Conservation (phyloP, 495 filamentous ascomycete species). For the Peziza echinospora region DNA sequence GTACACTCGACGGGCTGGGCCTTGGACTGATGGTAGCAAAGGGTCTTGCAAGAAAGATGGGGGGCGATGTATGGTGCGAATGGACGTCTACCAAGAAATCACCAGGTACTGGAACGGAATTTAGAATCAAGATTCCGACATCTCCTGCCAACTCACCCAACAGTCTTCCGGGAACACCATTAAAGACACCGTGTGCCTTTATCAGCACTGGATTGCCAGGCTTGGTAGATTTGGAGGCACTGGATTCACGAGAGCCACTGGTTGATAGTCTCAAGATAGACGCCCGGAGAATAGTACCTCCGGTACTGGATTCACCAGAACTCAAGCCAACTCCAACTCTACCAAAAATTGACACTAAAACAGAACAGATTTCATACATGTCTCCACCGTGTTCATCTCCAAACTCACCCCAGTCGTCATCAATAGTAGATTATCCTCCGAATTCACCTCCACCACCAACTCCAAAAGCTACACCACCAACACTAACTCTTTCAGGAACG, state of each 20-base stretch:
- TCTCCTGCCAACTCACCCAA: conserved; percentile 26
- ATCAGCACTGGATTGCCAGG: conserved; percentile 6
- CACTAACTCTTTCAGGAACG: background rate
- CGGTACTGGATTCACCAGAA: background rate
- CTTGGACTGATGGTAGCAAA: conserved; percentile 59
- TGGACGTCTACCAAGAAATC: conserved; percentile 42
- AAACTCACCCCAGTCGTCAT: background rate
- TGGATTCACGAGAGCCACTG: background rate
- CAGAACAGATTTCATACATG: too few relatives aligned
- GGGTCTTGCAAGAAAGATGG: conserved; percentile 50
- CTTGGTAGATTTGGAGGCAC: too few relatives aligned
- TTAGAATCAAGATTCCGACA: conserved; percentile 48
- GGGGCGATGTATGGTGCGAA: conserved; percentile 49
- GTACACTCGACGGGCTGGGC: conserved; percentile 50
- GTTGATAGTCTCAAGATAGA: background rate
- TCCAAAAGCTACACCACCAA: background rate
- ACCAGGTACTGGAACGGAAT: conserved; percentile 46
- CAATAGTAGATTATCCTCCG: background rate
- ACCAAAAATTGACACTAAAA: background rate
- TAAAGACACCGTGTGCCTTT: conserved; percentile 11
- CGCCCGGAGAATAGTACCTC: background rate
- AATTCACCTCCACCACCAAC: background rate
- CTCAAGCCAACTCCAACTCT: background rate
- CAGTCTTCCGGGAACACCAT: conserved; percentile 21
- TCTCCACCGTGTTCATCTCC: too few relatives aligned